phyloP scores from a whole-genome alignment of 495 filamentous ascomycete species.

The Niebla homalea region DNA sequence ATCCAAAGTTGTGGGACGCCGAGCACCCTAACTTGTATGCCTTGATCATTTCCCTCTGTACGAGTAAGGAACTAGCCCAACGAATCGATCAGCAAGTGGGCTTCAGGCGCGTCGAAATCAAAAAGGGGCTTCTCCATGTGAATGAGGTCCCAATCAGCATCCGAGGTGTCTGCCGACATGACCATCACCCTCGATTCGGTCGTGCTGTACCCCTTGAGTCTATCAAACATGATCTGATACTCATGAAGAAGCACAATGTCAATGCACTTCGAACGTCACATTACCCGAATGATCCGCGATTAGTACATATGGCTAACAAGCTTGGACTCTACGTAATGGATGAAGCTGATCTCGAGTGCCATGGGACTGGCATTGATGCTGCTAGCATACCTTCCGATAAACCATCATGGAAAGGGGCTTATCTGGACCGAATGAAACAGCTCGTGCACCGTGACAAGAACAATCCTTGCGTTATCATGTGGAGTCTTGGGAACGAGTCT shows the following conservation, averaged over 20 bases:
- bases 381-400: slow-evolving; percentile 44
- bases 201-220: slow-evolving; percentile 46
- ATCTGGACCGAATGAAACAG: slow-evolving; percentile 50
- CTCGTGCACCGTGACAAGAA: slow-evolving; percentile 54
- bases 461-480: slow-evolving; percentile 52
- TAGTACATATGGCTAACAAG: slow-evolving; percentile 53
- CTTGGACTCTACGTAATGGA: slow-evolving; percentile 59
- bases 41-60: slow-evolving; percentile 24
- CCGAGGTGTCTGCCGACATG: slow-evolving; percentile 50
- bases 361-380: slow-evolving; percentile 40
- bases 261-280: slow-evolving; percentile 51
- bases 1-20: slow-evolving; percentile 51
- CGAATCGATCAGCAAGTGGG: slow-evolving; percentile 39
- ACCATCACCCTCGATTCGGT: slow-evolving; percentile 46
- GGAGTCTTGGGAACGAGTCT: slow-evolving; percentile 58
- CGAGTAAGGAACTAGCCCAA: slow-evolving; percentile 24
- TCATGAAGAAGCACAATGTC: slow-evolving; percentile 57
- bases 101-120: slow-evolving; percentile 46
- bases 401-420: slow-evolving; percentile 46
- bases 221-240: slow-evolving; percentile 41
- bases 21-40: slow-evolving; percentile 48
- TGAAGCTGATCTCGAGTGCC: slow-evolving; percentile 59
- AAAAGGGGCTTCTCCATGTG: slow-evolving; percentile 41
- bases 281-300: slow-evolving; percentile 42
- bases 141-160: slow-evolving; percentile 45